Conservation (phyloP, 257 asterid species). For the Solanum sparsipilum region DNA sequence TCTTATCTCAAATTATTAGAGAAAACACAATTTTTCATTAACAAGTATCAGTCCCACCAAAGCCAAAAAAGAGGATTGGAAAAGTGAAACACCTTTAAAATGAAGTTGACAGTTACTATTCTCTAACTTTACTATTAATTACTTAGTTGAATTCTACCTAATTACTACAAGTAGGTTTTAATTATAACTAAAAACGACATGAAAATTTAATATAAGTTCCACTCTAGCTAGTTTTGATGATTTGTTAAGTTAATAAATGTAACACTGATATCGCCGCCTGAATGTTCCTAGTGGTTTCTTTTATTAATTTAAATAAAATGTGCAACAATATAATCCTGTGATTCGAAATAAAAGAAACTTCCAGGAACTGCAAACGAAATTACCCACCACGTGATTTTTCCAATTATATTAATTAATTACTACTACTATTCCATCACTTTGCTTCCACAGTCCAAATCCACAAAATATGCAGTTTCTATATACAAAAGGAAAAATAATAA, state of each 20-base stretch:
- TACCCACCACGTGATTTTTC: slow-evolving; percentile 37
- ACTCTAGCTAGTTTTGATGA: background rate
- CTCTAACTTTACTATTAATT: background rate
- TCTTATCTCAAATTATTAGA: background rate
- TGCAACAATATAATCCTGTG: slow-evolving; percentile 42
- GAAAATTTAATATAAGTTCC: background rate
- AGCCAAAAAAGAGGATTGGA: background rate
- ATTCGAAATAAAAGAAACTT: slow-evolving; percentile 22
- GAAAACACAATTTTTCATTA: background rate
- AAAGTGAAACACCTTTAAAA: background rate
- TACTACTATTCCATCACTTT: background rate
- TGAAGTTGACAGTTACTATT: background rate
- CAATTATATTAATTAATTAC: background rate
- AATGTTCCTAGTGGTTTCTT: slow-evolving; percentile 4
- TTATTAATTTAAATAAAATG: background rate
- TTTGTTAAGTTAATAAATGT: slow-evolving; percentile 4
- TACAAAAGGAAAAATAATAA: background rate
- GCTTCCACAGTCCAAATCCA: slow-evolving; percentile 1
- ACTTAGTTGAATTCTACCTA: background rate
- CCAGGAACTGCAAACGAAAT: slow-evolving; percentile 61
- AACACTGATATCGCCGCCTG: slow-evolving; percentile 23
- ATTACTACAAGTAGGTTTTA: background rate
- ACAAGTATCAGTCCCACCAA: background rate
- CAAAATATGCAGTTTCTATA: background rate
- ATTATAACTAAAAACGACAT: background rate